phyloP scores from a whole-genome alignment of 345 rosid species.

The Citrus cavaleriei region DNA sequence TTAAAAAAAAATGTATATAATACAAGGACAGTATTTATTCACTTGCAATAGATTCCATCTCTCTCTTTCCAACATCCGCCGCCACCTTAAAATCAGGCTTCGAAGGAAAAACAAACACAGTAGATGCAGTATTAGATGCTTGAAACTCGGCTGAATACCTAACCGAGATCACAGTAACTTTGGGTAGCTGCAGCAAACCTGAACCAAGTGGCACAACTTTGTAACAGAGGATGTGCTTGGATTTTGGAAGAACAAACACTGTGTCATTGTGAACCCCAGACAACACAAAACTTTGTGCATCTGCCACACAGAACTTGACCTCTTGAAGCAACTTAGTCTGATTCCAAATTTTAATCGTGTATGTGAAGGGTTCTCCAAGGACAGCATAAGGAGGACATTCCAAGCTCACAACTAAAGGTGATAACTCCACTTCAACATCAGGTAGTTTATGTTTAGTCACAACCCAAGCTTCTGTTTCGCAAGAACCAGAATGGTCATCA shows the following conservation, averaged over 20 bases:
- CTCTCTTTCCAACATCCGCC: slow-evolving; percentile 21
- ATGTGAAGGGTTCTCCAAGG: slow-evolving; percentile 82
- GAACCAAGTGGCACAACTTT: slow-evolving; percentile 79
- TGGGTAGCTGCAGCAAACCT: slow-evolving; percentile 82
- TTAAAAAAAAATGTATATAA: not conserved
- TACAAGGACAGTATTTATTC: not conserved
- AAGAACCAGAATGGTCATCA: slow-evolving; percentile 20
- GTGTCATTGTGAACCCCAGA: slow-evolving; percentile 76
- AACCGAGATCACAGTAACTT: slow-evolving; percentile 52
- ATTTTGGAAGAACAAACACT: slow-evolving; percentile 62
- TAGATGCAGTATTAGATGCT: slow-evolving; percentile 59
- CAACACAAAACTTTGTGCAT: slow-evolving; percentile 75
- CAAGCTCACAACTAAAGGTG: slow-evolving; percentile 69
- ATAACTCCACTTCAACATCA: slow-evolving; percentile 55
- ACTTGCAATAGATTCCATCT: slow-evolving; percentile 15
- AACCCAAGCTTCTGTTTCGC: slow-evolving; percentile 25
- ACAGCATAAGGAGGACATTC: slow-evolving; percentile 82
- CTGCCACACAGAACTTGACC: slow-evolving; percentile 73
- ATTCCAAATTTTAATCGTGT: slow-evolving; percentile 57
- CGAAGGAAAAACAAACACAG: slow-evolving; percentile 69
- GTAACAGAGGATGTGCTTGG: slow-evolving; percentile 55
- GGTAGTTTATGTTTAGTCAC: slow-evolving; percentile 65
- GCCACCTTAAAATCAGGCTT: slow-evolving; percentile 42
- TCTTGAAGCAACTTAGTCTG: slow-evolving; percentile 83
- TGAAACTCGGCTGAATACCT: slow-evolving; percentile 78